Evolutionary conservation across 192 early-diverging fungal species (phyloP), one percentile per base, ranked within the genome.

Genomic region (Podila verticillata): DNA sequence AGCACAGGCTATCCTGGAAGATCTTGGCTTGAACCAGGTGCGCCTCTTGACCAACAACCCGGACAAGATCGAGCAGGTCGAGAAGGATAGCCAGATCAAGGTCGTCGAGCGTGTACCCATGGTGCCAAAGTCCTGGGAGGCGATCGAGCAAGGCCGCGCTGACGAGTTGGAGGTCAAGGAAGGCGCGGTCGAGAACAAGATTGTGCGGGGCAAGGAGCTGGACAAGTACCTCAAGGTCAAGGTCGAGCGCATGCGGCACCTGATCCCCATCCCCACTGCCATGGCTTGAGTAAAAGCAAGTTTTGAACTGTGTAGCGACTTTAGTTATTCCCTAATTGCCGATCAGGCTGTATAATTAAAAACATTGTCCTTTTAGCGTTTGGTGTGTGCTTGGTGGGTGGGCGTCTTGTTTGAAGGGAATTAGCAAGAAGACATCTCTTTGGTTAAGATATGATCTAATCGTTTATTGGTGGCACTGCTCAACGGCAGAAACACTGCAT

Each of bases 1-100:
- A 19, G 97, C 97, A 2, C 88, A 91, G 30, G 91, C 93, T 17
- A 99, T 99, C 56, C 84, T 99, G 24, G 84, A 87, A 7, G 97
- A 99, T 70, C 83, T 99, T 51, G 90, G 88, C 34, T 72, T 96
- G 49, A 32, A 80, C n/a, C 72, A 85, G 51, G 82, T 98, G 56
- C 90, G 95, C 0, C 82, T 99, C 65, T 83, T 99, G 61, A 99
- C 97, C 22, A 99, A 99, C 80, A 99, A 99, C 74, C 93, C 95
- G 0, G 94, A 97, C 81, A 99, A 99, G 86, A 94, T 98, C 66
- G 75, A 92, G 62, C 90, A 93, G 73, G 62, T 99, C 8, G 84
- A 91, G 35, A 84, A 83, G 15, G 88, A 88, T 66, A 92, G 91
- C 8, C 72, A 82, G 8, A 87, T 98, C 47, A 88, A 90, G 51